Conservation (phyloP, 2,329 filamentous ascomycete species). For the Exophiala phaeomuriformis region DNA sequence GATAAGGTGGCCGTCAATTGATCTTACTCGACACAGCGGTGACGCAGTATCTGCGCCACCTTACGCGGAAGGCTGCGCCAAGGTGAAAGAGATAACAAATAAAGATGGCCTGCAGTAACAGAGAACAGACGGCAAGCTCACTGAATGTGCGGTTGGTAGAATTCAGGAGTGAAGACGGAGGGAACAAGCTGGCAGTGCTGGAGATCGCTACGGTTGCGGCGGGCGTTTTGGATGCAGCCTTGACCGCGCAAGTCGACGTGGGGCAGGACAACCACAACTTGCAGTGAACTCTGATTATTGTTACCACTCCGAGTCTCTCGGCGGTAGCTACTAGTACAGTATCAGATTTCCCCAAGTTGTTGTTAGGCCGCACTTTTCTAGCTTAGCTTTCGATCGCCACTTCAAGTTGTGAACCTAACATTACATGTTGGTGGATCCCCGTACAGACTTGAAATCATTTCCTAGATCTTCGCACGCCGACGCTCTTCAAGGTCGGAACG, state of each 20-base stretch:
- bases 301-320: not conserved
- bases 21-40: slow-evolving; percentile 21
- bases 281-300: not conserved
- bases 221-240: not conserved
- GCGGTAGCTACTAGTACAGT: not conserved
- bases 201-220: not conserved
- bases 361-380: no score
- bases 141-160: not conserved
- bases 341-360: not conserved
- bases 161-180: no score
- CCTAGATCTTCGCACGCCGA: not conserved
- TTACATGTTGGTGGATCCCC: no score
- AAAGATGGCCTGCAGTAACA: not conserved
- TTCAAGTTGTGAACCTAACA: no score
- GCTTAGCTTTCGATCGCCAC: no score
- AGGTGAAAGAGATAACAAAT: slow-evolving; percentile 13
- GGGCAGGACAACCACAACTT: not conserved
- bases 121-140: not conserved
- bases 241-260: slow-evolving; percentile 1
- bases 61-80: slow-evolving; percentile 13
- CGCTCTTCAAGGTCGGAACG: not conserved
- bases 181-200: not conserved
- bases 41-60: slow-evolving; percentile 23
- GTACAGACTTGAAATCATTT: not conserved
- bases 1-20: slow-evolving; percentile 8